Conservation (phyloP, 1,139 yeast genomes). For the Yamadazyma triangularis region DNA sequence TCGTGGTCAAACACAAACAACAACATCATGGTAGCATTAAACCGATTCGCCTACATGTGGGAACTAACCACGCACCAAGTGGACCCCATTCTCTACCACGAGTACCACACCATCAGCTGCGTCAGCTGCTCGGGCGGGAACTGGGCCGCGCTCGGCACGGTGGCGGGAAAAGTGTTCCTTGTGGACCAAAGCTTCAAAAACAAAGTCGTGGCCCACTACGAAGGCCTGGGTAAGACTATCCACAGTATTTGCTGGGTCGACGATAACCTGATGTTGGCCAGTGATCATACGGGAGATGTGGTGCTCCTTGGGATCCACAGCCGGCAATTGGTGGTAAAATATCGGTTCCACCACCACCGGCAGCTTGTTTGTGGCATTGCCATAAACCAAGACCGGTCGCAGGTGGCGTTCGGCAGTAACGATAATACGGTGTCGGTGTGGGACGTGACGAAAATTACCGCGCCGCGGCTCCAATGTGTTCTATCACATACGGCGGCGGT, state of each 20-base stretch:
- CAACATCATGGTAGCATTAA: slow-evolving; percentile 67
- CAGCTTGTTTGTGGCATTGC: slow-evolving; percentile 74
- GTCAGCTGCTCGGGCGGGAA: slow-evolving; percentile 48
- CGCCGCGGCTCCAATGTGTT: slow-evolving; percentile 31
- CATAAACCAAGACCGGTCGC: slow-evolving; percentile 41
- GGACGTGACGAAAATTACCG: slow-evolving; percentile 53
- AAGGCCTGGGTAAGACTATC: slow-evolving; percentile 31
- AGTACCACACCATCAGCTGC: slow-evolving; percentile 49
- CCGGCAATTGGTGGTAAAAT: too few relatives aligned
- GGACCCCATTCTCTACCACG: slow-evolving; percentile 15
- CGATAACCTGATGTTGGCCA: slow-evolving; percentile 46
- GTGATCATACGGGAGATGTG: slow-evolving; percentile 68
- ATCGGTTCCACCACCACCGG: slow-evolving; percentile 45
- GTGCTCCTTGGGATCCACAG: slow-evolving; percentile 26
- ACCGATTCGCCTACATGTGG: slow-evolving; percentile 64
- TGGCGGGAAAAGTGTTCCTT: slow-evolving; percentile 22
- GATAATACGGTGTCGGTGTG: slow-evolving; percentile 68
- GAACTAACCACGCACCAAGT: slow-evolving; percentile 45
- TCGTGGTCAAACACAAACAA: slow-evolving; percentile 62
- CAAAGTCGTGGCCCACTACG: slow-evolving; percentile 1
- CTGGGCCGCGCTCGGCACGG: slow-evolving; percentile 51
- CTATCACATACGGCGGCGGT: slow-evolving; percentile 45
- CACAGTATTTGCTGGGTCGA: slow-evolving; percentile 66
- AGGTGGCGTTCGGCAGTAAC: slow-evolving; percentile 69
- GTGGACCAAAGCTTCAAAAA: slow-evolving; percentile 19